Percentiles rank a stretch among this genome's conserved stretches.
phyloP scores from a whole-genome alignment of 2,329 filamentous ascomycete species.

The Aspergillus terreus region DNA sequence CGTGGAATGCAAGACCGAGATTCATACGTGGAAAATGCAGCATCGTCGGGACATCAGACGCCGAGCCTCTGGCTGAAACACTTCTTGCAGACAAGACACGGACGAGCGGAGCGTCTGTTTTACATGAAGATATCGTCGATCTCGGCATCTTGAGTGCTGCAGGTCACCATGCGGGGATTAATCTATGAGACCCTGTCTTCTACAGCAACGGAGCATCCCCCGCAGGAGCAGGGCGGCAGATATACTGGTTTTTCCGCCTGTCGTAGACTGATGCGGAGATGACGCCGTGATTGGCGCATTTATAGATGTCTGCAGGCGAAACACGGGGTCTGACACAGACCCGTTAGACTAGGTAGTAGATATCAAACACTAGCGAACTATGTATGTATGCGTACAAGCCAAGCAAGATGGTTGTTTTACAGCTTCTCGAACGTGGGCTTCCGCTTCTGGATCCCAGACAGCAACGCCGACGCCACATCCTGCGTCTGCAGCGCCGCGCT shows the following conservation, averaged over 20 bases:
- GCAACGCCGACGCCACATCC: conserved; percentile 70
- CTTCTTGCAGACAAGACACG: neutral
- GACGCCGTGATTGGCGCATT: neutral
- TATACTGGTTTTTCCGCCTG: neutral
- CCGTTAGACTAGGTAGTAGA: neutral
- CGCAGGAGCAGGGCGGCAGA: neutral
- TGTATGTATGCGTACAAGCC: neutral
- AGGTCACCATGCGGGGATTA: neutral
- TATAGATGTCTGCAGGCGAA: neutral
- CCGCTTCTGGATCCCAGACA: conserved; percentile 72
- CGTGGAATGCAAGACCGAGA: neutral
- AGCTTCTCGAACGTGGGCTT: conserved; percentile 83
- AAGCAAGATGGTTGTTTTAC: conserved; percentile 35
- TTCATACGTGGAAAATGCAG: neutral
- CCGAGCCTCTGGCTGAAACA: neutral
- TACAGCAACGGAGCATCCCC: too few relatives aligned
- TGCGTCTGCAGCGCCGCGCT: conserved; percentile 73
- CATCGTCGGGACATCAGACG: neutral
- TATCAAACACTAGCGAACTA: neutral
- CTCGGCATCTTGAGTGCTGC: neutral
- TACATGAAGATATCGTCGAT: neutral
- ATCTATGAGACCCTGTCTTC: neutral
- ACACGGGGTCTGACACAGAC: too few relatives aligned
- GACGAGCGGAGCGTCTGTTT: neutral
- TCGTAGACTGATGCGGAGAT: neutral